Base-by-base conservation (phyloP, 306 rosid genomes). In the Crotalaria pallida region DNA sequence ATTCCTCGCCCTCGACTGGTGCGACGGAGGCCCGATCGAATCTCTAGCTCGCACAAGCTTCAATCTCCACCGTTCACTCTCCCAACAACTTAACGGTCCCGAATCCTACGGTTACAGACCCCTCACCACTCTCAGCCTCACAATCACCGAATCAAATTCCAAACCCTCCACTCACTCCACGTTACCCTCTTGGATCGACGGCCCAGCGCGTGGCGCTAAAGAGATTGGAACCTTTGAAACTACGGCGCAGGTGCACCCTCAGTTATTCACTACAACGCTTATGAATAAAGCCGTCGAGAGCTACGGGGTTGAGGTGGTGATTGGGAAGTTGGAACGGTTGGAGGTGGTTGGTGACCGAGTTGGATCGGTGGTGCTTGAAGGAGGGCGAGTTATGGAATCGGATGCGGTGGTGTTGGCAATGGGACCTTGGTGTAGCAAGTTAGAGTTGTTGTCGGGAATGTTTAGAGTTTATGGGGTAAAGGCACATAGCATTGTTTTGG, bases 1-100 rank as follows among this genome's bases (percentile, higher is more conserved):
- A 0, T 94, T 90, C 83, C 97, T 94, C 50, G 97, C 98, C 7
- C 82, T 88, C n/a, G 97, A 88, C 13, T 94, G 95, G 98, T 94
- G 96, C 72, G 97, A 88, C 61, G 84, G 91, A 12, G 91, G 87
- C 0, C 88, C 91, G 6, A 36, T 94, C 40, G 81, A 82, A n/a
- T 36, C 84, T 0, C 91, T 90, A 0, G 91, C 98, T 16, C 92
- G 83, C 1, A 75, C 84, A 13, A 94, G 97, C 88, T 94, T 90
- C 78, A 70, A 83, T 83, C 95, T 94, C 79, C 98, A 87, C 82
- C 92, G 87, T 66, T 81, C 92, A 0, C 90, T 94, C 43, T 59
- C 97, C 4, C 16, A 80, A 7, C 89, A 88, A 22, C 88, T 94
- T 8, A 80, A 90, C 62, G 97, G 98, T 48, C 56, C 86, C 2